Base-by-base conservation (phyloP, 2,329 filamentous ascomycete species). In the Colletotrichum paranaense region DNA sequence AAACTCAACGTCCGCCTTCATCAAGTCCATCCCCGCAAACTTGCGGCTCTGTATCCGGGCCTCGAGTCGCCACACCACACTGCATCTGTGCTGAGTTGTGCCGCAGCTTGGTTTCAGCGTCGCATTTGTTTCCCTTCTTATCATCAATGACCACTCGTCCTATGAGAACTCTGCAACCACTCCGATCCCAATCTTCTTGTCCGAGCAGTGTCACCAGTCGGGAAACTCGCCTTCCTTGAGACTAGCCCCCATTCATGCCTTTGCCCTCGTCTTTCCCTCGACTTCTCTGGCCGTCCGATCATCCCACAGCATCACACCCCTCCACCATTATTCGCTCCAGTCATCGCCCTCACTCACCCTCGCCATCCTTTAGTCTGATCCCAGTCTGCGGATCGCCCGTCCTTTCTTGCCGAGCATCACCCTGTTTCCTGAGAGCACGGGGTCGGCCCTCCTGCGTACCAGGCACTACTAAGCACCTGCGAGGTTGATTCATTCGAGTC, bases 31-130 rank as follows among this genome's bases (percentile, higher is more conserved):
- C 32, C 67, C 70, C 70, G 70, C 67, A 62, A 49, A 56, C 32
- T 55, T 62, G 67, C 67, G 67, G 49, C 56, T 65, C 67, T 66
- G 22, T 49, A 60, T 49, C 38, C 67, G 67, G 56, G 14, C 62
- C 35, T 71, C 46, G n/a, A 59, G 14, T 66, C 42, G 71, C 71
- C 67, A 73, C 66, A 73, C 67, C 67, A 63, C 56, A 68, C 68
- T 52, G 67, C 60, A 73, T 73, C 67, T 71, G 71, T 73, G 71
- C 71, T 71, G 67, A 66, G 56, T 66, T 71, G 71, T 73, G 71
- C 71, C 71, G 71, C 71, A 73, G 55, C 60, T 73, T 73, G 67
- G 71, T 73, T 73, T 73, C 71, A 73, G 71, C 49, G 67, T 66
- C 56, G 62, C 71, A 66, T 57, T 66, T 66, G 71, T 73, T 73